Base-by-base conservation (phyloP, 176 grass and related monocot species). In the Triticum timopheevii region DNA sequence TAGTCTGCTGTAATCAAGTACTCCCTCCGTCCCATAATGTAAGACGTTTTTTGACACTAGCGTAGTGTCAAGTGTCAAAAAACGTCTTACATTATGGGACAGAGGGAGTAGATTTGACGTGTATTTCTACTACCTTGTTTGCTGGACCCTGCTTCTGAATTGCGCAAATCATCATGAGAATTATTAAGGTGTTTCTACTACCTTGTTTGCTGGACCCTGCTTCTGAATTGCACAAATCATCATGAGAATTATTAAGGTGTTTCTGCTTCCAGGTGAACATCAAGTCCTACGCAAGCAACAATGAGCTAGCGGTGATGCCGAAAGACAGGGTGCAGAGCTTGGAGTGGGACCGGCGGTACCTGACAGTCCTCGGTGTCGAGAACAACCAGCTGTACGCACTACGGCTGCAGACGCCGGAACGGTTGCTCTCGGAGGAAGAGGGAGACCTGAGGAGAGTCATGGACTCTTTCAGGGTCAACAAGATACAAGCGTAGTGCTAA, bases 301-400 rank as follows among this genome's bases (percentile, higher is more conserved):
- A 96, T 24, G 94, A 99, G 85, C 90, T 99, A 72, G 97, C 94
- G 2, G 94, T 99, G 40, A 99, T 99, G 97, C 97, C 94, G 2
- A 72, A 87, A 79, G 94, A 99, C 82, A 90, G 94, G 40, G 76
- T 94, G 82, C 97, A 96, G 45, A 87, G 80, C 38, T 90, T 93
- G 65, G 97, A 96, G 81, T 99, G 97, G 97, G 90, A 99, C 83
- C 84, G 97, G 33, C 90, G 86, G 15, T 99, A 94, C 85, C 83
- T 93, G 17, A 96, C 97, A 1, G 92, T 99, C 65, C 90, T 99
- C 1, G 97, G 92, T 11, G 97, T 96, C 20, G 94, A 96, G 90
- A 99, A 99, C 89, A 99, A 94, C 67, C 65, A 85, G 67, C 73
- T 99, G 66, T 96, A 96, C 8, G 94, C 94, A 71, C 83, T 99